Evolutionary conservation across 2,329 filamentous ascomycete species (phyloP).

Genomic region (Myriangium duriaei): DNA sequence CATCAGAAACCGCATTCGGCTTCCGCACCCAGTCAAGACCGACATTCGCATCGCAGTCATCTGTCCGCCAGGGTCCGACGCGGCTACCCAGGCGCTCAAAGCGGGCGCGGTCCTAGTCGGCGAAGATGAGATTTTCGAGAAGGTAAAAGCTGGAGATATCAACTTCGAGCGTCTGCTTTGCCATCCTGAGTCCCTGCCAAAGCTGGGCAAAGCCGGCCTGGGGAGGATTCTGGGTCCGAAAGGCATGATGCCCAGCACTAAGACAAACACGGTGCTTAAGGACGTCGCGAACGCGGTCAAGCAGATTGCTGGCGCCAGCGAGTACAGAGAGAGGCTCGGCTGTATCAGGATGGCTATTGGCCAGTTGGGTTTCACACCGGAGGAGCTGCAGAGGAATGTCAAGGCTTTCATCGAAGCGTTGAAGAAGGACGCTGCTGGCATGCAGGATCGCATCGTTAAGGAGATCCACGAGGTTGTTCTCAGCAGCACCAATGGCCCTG

Average conservation of each 20-base stretch:
- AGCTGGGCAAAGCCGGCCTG: slow-evolving; percentile 68
- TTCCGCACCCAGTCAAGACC: slow-evolving; percentile 82
- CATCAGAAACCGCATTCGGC: slow-evolving; percentile 72
- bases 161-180: slow-evolving; percentile 84
- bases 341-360: slow-evolving; percentile 84
- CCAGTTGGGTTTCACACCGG: slow-evolving; percentile 76
- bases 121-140: slow-evolving; percentile 72
- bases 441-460: slow-evolving; percentile 56
- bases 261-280: slow-evolving; percentile 77
- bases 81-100: slow-evolving; percentile 58
- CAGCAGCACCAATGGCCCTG: slow-evolving; percentile 76
- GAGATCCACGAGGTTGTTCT: slow-evolving; percentile 66
- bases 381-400: slow-evolving; percentile 76
- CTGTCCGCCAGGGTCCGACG: slow-evolving; percentile 65
- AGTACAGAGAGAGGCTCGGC: slow-evolving; percentile 76
- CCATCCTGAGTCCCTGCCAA: slow-evolving; percentile 63
- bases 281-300: slow-evolving; percentile 63
- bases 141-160: slow-evolving; percentile 62
- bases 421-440: slow-evolving; percentile 59
- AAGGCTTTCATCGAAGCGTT: slow-evolving; percentile 61
- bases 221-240: slow-evolving; percentile 75
- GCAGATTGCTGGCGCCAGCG: slow-evolving; percentile 70
- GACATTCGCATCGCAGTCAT: slow-evolving; percentile 85
- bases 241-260: slow-evolving; percentile 83
- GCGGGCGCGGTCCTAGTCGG: slow-evolving; percentile 76